These are phyloP conservation scores for Saccharomycopsis sp. DNA, from an alignment of 805 yeast species.

Conservation along the genomic window DNA sequence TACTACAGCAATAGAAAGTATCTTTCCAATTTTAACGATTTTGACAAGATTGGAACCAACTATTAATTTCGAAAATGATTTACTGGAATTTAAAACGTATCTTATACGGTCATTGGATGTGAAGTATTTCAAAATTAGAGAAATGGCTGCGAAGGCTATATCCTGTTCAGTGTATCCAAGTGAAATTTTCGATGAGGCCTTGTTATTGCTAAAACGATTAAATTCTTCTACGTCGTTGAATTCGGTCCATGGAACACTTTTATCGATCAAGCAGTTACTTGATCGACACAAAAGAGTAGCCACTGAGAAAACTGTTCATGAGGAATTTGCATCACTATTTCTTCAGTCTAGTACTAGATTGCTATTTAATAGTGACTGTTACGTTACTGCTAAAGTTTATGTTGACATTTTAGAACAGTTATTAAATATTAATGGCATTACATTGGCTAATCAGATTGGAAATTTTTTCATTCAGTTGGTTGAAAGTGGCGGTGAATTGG, in stretches of 20 bases:
- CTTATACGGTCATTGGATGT: constrained; percentile 44
- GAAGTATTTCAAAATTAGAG: constrained; percentile 76
- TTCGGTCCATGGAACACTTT: constrained; percentile 50
- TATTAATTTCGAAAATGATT: constrained; percentile 41
- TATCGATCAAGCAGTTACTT: constrained; percentile 39
- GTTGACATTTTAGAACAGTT: constrained; percentile 25
- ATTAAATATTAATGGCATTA: constrained; percentile 13
- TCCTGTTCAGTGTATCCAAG: constrained; percentile 38
- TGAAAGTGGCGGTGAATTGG: constrained; percentile 22
- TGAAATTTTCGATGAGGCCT: constrained; percentile 28
- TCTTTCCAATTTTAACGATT: constrained; percentile 71
- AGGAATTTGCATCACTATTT: constrained; percentile 10
- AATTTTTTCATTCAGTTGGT: background rate
- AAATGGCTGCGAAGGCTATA: constrained; percentile 71
- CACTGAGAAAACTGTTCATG: constrained; percentile 13
- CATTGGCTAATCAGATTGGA: constrained; percentile 2
- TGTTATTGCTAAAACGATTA: constrained; percentile 22
- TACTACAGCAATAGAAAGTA: constrained; percentile 40
- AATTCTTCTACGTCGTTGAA: constrained; percentile 30
- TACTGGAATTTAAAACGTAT: constrained; percentile 45
- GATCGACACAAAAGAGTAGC: background rate
- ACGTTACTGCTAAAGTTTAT: constrained; percentile 31
- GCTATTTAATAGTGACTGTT: constrained; percentile 27
- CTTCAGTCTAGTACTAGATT: constrained; percentile 15
- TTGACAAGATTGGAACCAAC: constrained; percentile 62